Conservation (phyloP, 768 basidiomycete genomes). For the Russula olivacea region DNA sequence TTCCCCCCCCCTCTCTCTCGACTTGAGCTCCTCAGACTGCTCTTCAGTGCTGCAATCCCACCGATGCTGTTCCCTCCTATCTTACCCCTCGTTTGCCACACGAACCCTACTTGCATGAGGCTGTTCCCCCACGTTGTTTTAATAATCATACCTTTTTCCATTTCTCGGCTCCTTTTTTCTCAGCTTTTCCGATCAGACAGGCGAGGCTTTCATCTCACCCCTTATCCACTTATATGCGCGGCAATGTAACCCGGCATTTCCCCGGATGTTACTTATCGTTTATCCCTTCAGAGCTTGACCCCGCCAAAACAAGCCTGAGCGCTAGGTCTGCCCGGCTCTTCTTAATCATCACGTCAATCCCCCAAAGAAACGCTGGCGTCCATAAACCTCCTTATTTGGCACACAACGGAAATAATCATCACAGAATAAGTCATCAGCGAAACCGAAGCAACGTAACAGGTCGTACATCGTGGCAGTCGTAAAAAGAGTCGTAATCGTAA, state of each 20-base stretch:
- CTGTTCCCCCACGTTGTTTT: slow-evolving; percentile 26
- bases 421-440: slow-evolving; percentile 19
- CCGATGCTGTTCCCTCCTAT: neutral
- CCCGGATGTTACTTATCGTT: slow-evolving; percentile 17
- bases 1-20: neutral
- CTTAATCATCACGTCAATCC: slow-evolving; percentile 23
- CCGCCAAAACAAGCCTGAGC: slow-evolving; percentile 19
- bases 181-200: slow-evolving; percentile 24
- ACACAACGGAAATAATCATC: slow-evolving; percentile 14
- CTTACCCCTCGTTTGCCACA: neutral
- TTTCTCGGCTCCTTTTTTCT: slow-evolving; percentile 25
- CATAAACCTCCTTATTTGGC: slow-evolving; percentile 15
- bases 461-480: slow-evolving; percentile 30
- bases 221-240: slow-evolving; percentile 26
- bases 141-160: slow-evolving; percentile 27
- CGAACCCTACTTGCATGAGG: slow-evolving; percentile 21
- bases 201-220: slow-evolving; percentile 25
- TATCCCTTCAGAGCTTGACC: slow-evolving; percentile 19
- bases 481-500: slow-evolving; percentile 30
- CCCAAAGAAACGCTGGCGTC: slow-evolving; percentile 2
- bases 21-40: neutral
- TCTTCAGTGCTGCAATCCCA: neutral
- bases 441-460: slow-evolving; percentile 20
- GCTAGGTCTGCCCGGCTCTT: slow-evolving; percentile 16
- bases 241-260: slow-evolving; percentile 19